Evolutionary conservation across 2,329 filamentous ascomycete genomes (phyloP).

Genomic region (Cercospora sp.): DNA sequence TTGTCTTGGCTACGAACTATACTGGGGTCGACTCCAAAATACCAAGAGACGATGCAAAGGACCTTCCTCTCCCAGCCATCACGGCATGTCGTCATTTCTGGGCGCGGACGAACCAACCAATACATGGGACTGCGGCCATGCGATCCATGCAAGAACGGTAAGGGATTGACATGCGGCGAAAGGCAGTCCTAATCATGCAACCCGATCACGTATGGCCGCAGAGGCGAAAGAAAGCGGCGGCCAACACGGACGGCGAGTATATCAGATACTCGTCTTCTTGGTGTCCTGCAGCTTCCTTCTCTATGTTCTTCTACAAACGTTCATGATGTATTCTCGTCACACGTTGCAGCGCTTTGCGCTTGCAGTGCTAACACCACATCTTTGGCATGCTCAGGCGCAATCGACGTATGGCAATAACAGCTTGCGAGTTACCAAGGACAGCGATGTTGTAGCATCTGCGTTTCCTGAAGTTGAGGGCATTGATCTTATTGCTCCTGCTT

Average conservation of each 20-base stretch:
- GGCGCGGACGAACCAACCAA: not conserved
- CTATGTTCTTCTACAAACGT: not conserved
- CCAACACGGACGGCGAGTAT: not conserved
- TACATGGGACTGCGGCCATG: not conserved
- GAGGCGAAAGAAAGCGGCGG: not conserved
- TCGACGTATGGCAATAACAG: conserved; percentile 4
- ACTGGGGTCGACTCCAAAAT: not conserved
- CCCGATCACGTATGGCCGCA: not conserved
- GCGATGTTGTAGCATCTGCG: conserved; percentile 32
- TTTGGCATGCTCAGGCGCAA: not conserved
- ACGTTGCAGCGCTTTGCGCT: not conserved
- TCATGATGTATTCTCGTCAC: not conserved
- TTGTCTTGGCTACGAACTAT: not conserved
- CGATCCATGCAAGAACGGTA: not conserved
- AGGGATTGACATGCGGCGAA: not conserved
- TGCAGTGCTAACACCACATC: not conserved
- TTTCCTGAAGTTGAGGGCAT: conserved; percentile 36
- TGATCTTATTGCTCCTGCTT: conserved; percentile 38
- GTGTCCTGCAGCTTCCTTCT: not conserved
- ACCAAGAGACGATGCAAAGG: not conserved
- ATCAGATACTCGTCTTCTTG: not conserved
- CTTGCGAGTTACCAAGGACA: conserved; percentile 8
- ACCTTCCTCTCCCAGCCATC: conserved; percentile 3
- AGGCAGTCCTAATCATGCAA: not conserved
- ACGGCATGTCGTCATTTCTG: conserved; percentile 2